Evolutionary conservation across 495 filamentous ascomycete species (phyloP), one percentile per base, ranked within the genome.

Genomic region (Pseudevernia furfuracea): DNA sequence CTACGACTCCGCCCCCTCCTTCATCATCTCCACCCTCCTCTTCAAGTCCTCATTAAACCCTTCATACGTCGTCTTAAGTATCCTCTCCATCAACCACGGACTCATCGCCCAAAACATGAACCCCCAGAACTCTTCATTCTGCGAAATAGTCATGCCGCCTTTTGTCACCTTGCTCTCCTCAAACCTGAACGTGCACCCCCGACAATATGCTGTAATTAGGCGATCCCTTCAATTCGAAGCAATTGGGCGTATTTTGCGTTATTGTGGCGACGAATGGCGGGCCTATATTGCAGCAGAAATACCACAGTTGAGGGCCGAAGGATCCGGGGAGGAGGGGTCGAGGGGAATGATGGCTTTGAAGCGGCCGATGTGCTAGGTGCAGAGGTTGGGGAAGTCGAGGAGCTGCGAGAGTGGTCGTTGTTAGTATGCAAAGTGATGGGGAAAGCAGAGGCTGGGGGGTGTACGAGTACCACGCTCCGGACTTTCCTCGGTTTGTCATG

Each of bases 21-120:
- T 49, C 46, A 28, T 28, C 46, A 2, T 11, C 12, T 58, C 56
- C 17, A 39, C 56, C 30, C 30, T 14, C 21, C n/a, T 46, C 58
- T 59, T 59, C 58, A 59, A 41, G 43, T 59, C 58, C 34, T n/a
- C 36, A 59, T 59, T 59, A 9, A 59, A 59, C 36, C 58, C 36
- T 36, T 59, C 58, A 59, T 19, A 41, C 12, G 15, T 23, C 58
- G 23, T 14, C 32, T 17, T 38, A 15, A 59, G 10, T 14, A n/a
- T 21, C 34, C 57, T 38, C 25, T 36, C 58, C 36, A n/a, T 17
- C 58, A 55, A n/a, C 52, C 52, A 55, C 30, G 28, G 25, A 32
- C 30, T 21, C 52, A 34, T 19, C 6, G 7, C 52, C 52, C 52
- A 55, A 17, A 15, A 55, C 15, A 55, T 9, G 17, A 55, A 14